These are phyloP conservation scores for Ganoderma sp. DNA, from an alignment of 1,284 basidiomycete genomes.

Conservation along the genomic window DNA sequence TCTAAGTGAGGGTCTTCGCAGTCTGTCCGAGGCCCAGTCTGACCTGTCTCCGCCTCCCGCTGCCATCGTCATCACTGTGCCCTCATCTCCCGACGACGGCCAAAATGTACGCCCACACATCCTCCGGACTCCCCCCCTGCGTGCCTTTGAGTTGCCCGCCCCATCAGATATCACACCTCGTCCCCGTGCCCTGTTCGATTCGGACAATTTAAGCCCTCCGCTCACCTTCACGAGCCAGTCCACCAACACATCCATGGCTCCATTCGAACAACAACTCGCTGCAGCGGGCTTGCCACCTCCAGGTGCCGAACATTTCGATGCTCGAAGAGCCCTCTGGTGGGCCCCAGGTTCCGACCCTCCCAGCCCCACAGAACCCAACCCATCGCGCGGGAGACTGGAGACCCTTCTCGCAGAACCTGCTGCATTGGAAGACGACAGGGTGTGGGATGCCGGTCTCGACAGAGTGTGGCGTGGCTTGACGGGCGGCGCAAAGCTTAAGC, in stretches of 20 bases:
- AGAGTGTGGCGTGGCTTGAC: slow-evolving; percentile 68
- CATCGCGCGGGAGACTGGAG: slow-evolving; percentile 58
- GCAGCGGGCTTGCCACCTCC: slow-evolving; percentile 57
- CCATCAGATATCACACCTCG: slow-evolving; percentile 26
- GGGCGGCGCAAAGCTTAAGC: slow-evolving; percentile 61
- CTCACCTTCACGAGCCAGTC: slow-evolving; percentile 14
- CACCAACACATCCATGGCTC: slow-evolving; percentile 16
- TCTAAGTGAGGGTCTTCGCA: slow-evolving; percentile 13
- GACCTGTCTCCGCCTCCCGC: slow-evolving; percentile 16
- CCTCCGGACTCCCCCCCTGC: slow-evolving; percentile 15
- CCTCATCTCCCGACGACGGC: slow-evolving; percentile 36
- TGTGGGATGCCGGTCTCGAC: slow-evolving; percentile 63
- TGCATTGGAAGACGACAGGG: slow-evolving; percentile 54
- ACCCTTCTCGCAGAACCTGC: slow-evolving; percentile 54
- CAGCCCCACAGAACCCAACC: slow-evolving; percentile 39
- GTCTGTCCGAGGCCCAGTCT: background rate
- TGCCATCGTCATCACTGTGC: slow-evolving; percentile 36
- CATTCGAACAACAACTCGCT: slow-evolving; percentile 49
- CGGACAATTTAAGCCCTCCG: slow-evolving; percentile 12
- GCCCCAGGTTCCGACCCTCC: slow-evolving; percentile 33
- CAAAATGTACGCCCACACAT: slow-evolving; percentile 14
- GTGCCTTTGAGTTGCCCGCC: slow-evolving; percentile 11
- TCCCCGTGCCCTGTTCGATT: slow-evolving; percentile 14
- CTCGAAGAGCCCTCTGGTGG: slow-evolving; percentile 68
- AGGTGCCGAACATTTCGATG: slow-evolving; percentile 65